Evolutionary conservation across 2,329 filamentous ascomycete species (phyloP).

Genomic region (Aulographum hederae): DNA sequence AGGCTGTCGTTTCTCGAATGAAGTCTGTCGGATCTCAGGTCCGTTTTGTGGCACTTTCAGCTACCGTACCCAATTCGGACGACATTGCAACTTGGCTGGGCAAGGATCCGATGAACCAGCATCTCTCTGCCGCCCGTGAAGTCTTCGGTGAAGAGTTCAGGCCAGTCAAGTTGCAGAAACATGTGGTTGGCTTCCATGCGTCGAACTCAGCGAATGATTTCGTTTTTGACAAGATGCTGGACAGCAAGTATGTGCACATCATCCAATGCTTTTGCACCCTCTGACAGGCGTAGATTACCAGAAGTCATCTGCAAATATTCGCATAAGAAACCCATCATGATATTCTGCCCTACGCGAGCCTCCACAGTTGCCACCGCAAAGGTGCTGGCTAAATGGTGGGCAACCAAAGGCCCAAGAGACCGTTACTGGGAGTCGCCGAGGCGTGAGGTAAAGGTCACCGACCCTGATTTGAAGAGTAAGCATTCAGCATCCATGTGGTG

Average conservation of each 20-base stretch:
- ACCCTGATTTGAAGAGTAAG: slow-evolving; percentile 21
- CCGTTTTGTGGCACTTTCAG: slow-evolving; percentile 65
- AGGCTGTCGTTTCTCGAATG: slow-evolving; percentile 75
- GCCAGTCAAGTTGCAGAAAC: slow-evolving; percentile 57
- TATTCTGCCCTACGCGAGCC: slow-evolving; percentile 66
- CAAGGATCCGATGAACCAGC: slow-evolving; percentile 37
- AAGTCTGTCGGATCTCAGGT: slow-evolving; percentile 60
- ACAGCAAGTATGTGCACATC: slow-evolving; percentile 28
- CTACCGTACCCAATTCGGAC: slow-evolving; percentile 65
- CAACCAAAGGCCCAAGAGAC: slow-evolving; percentile 27
- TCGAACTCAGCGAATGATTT: slow-evolving; percentile 46
- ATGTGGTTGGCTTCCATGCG: slow-evolving; percentile 52
- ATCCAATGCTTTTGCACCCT: neutral
- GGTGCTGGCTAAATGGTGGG: slow-evolving; percentile 48
- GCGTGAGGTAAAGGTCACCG: slow-evolving; percentile 31
- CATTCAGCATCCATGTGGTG: neutral
- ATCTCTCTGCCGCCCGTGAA: slow-evolving; percentile 47
- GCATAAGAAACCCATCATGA: slow-evolving; percentile 55
- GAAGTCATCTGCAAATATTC: slow-evolving; percentile 49
- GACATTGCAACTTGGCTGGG: slow-evolving; percentile 72
- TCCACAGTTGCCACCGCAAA: slow-evolving; percentile 51
- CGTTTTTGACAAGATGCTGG: slow-evolving; percentile 53
- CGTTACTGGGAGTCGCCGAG: slow-evolving; percentile 46
- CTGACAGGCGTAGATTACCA: slow-evolving; percentile 33
- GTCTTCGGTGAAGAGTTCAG: slow-evolving; percentile 65